Evolutionary conservation across 805 yeast species (phyloP).

Genomic region (Lachancea sp.): DNA sequence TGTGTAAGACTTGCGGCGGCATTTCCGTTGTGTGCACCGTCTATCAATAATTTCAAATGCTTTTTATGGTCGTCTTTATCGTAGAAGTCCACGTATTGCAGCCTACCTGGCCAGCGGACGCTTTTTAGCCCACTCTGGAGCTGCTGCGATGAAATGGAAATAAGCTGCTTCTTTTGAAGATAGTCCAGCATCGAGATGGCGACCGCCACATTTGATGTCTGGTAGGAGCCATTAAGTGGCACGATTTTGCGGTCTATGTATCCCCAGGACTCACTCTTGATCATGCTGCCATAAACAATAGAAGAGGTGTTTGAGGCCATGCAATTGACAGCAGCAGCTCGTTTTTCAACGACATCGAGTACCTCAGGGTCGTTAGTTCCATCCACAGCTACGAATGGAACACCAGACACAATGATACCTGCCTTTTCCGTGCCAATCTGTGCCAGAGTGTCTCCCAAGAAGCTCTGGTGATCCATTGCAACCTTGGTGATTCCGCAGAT

Average conservation of each 20-base stretch:
- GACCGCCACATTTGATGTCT: slow-evolving; percentile 58
- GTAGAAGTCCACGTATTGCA: slow-evolving; percentile 46
- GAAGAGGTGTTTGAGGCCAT: slow-evolving; percentile 22
- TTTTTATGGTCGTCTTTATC: slow-evolving; percentile 17
- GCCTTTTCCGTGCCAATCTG: slow-evolving; percentile 78
- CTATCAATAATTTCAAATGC: slow-evolving; percentile 43
- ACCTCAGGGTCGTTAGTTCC: slow-evolving; percentile 54
- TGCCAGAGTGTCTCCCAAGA: slow-evolving; percentile 59
- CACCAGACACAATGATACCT: slow-evolving; percentile 56
- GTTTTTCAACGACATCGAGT: slow-evolving; percentile 38
- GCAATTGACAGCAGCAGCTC: slow-evolving; percentile 34
- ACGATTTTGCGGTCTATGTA: slow-evolving; percentile 30
- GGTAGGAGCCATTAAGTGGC: slow-evolving; percentile 70
- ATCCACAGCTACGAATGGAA: slow-evolving; percentile 63
- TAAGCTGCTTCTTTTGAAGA: slow-evolving; percentile 19
- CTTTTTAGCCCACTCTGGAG: slow-evolving; percentile 46
- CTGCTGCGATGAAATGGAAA: slow-evolving; percentile 29
- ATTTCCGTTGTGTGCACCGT: slow-evolving; percentile 89
- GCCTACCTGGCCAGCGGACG: slow-evolving; percentile 82
- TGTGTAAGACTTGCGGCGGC: slow-evolving; percentile 71
- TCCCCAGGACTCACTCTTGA: slow-evolving; percentile 31
- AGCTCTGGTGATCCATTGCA: slow-evolving; percentile 75
- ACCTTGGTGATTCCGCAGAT: slow-evolving; percentile 77
- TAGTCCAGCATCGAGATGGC: slow-evolving; percentile 52
- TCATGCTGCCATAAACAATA: slow-evolving; percentile 5